Evolutionary conservation across 1,284 basidiomycete species (phyloP), one percentile per base, ranked within the genome.

Genomic region (Cryptococcus floricola): DNA sequence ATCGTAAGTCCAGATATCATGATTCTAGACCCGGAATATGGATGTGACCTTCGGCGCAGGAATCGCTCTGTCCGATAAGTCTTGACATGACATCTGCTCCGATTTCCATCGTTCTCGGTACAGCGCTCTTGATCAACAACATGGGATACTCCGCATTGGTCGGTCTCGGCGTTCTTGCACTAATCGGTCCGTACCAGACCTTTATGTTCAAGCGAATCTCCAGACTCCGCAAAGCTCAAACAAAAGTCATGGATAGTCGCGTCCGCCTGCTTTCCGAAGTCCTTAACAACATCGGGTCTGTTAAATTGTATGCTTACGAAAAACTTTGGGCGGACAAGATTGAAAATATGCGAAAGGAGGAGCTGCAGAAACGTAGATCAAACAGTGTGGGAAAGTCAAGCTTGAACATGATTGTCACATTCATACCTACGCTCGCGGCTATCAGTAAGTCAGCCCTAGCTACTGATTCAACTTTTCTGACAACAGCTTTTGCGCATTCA

Each of bases 211-310:
- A 75, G 57, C 76, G 81, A 42, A 83, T 91, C 80, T 84, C 88
- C 64, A 69, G 57, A 3, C 81, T 85, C 60, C 83, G 87, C 14
- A 78, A 79, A 58, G 84, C 84, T 62, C 86, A 85, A 27, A 85
- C 88, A 61, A 79, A 82, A 54, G 82, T 87, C 63, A 89, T 88
- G 0, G 89, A 92, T 67, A 80, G 81, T 52, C 81, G 87, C 4
- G 55, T 63, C 8, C 38, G 54, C 5, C 49, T 67, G 1, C 50
- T 66, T 2, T 57, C 62, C 5, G 67, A 69, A 43, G 62, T 73
- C 8, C 54, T 79, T 34, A 71, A 70, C 48, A 73, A 74, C 8
- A 76, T 78, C 52, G 59, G 74, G n/a, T 67, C 77, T 16, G 69
- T 79, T 57, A 79, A 79, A 61, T 61, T 74, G 5, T 71, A 71